Base-by-base conservation (phyloP, 208 protist genomes). In the Herpetomonas tarakana region DNA sequence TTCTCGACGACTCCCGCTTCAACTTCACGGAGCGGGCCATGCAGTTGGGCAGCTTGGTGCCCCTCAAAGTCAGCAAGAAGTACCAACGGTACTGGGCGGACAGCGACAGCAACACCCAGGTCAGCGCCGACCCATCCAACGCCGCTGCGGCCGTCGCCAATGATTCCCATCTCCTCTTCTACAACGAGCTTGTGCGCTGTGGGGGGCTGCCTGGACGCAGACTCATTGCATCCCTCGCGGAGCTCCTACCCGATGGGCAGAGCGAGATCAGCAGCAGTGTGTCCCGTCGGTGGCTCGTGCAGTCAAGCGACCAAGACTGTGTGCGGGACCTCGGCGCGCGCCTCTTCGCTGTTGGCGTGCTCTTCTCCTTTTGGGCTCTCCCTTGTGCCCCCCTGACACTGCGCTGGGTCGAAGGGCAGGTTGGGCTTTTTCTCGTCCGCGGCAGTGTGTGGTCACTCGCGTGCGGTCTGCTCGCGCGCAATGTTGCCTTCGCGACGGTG, bases 361-460 rank as follows among this genome's bases (percentile, higher is more conserved):
- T 94, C 21, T 94, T 91, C 45, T 55, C 76, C 1, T 26, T 77
- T 21, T 86, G 71, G 51, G 58, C 67, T 1, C 39, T 91, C 16
- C 62, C 74, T 3, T 67, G 57, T n/a, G 82, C 88, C 0, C 88
- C 88, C 25, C 65, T 90, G 16, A 78, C 71, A 27, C 47, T 94
- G 44, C 72, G 74, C 4, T 88, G 73, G 71, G 71, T 88, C 51
- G 84, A 94, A 53, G 65, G 67, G 18, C 88, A 94, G 65, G 35
- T 86, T 0, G 83, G 84, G 0, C 68, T 86, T 16, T 78, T 86
- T 19, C 67, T 94, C 14, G 31, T 69, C 2, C 81, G 83, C n/a
- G 88, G 88, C n/a, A 83, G 71, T 44, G 55, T 91, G 19, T 94
- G 88, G 84, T 88, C 88, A 7, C 70, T 94, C 2, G 64, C 78